Evolutionary conservation across 2,329 filamentous ascomycete species (phyloP), one percentile per base, ranked within the genome.

Genomic region (Sarocladium kiliense): DNA sequence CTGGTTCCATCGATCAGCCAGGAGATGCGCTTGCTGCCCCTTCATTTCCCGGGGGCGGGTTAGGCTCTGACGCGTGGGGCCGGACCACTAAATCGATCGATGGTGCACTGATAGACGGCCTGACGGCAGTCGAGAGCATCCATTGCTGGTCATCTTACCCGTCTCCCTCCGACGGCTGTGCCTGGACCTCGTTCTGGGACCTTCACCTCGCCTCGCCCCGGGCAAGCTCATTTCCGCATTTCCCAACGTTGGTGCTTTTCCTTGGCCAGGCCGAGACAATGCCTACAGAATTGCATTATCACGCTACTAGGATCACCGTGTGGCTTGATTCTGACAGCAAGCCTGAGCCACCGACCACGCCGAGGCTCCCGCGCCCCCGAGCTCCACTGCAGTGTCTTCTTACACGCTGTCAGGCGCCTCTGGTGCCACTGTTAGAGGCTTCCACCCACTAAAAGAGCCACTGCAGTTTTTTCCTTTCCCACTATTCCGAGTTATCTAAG

Each of bases 1-100:
- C 25, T 27, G 5, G 10, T 12, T 12, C 27, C 25, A 18, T 30
- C 10, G 25, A 30, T 36, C 47, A 36, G 47, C 47, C 30, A 51
- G 47, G 47, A n/a, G 25, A 27, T 47, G 44, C 3, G 3, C 12
- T 34, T 25, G 47, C 47, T 14, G 47, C 26, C 47, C 47, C 47
- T 51, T 51, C 47, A 51, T 51, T 51, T 51, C 47, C 47, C 27
- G 30, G 30, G 47, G 18, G 30, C 4, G 9, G 30, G 16, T 51
- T 51, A 51, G 47, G 47, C 47, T 23, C 47, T 51, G 27, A 3
- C 14, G 11, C n/a, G 47, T 49, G 44, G 44, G 47, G 47, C 47
- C 18, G 14, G 18, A 27, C n/a, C 47, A 36, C 30, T 34, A 23
- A 36, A 36, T 34, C 47, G 47, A 51, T 51, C 47, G 47, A 51